Evolutionary conservation across 805 yeast genomes (phyloP).

Genomic region (Kuraishia molischiana): DNA sequence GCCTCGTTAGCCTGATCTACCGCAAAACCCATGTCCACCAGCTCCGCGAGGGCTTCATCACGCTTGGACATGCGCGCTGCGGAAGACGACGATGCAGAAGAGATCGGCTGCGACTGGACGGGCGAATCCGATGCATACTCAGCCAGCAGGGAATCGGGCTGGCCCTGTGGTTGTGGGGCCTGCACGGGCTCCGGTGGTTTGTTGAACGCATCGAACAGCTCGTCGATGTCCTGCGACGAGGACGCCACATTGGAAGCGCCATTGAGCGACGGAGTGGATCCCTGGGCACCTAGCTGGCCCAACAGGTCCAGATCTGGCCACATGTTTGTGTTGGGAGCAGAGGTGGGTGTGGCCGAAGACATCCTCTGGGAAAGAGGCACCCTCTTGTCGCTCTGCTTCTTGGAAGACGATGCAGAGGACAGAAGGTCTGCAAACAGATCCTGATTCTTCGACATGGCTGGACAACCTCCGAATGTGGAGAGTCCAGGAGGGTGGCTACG

Average conservation of each 20-base stretch:
- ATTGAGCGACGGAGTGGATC: background rate
- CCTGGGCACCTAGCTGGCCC: slow-evolving; percentile 7
- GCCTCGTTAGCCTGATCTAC: slow-evolving; percentile 53
- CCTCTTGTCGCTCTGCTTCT: slow-evolving; percentile 15
- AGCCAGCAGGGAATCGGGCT: background rate
- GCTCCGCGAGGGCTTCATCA: slow-evolving; percentile 52
- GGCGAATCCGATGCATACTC: background rate
- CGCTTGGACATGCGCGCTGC: slow-evolving; percentile 11
- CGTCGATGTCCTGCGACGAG: slow-evolving; percentile 9
- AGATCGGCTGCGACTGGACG: background rate
- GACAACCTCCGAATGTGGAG: no score
- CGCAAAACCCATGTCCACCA: slow-evolving; percentile 75
- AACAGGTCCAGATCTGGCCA: slow-evolving; percentile 31
- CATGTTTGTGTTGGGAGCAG: slow-evolving; percentile 6
- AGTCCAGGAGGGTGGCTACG: no score
- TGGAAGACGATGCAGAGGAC: slow-evolving; percentile 13
- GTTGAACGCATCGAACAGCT: slow-evolving; percentile 12
- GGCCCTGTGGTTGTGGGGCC: background rate
- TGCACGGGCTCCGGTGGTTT: background rate
- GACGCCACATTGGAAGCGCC: slow-evolving; percentile 3
- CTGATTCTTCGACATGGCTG: slow-evolving; percentile 13
- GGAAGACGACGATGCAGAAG: slow-evolving; percentile 3
- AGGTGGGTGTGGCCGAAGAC: slow-evolving; percentile 8
- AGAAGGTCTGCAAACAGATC: slow-evolving; percentile 36
- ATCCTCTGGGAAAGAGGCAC: slow-evolving; percentile 25